These are phyloP conservation scores for Candida golubevii DNA, from an alignment of 805 yeast species.

Conservation along the genomic window DNA sequence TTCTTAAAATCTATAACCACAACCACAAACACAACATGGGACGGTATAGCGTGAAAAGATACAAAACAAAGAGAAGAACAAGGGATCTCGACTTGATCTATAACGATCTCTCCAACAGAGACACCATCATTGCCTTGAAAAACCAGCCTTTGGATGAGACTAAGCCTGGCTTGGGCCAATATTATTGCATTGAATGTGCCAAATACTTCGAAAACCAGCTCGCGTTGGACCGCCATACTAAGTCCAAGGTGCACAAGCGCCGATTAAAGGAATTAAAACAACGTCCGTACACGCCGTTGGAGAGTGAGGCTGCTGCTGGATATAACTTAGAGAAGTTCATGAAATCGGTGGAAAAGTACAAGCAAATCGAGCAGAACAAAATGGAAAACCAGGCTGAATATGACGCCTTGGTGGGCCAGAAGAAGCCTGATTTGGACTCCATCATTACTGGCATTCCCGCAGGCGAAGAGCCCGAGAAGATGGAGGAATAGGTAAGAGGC, in stretches of 20 bases:
- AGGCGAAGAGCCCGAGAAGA: conserved; percentile 14
- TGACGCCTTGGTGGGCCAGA: conserved; percentile 30
- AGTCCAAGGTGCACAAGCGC: conserved; percentile 80
- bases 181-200: conserved; percentile 91
- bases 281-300: conserved; percentile 83
- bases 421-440: conserved; percentile 38
- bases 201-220: conserved; percentile 78
- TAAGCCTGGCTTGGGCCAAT: conserved; percentile 92
- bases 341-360: conserved; percentile 58
- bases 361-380: conserved; percentile 38
- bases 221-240: conserved; percentile 68
- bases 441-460: conserved; percentile 28
- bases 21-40: conserved; percentile 52
- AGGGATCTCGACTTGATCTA: conserved; percentile 81
- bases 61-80: conserved; percentile 84
- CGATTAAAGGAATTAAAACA: conserved; percentile 70
- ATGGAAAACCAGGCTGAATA: conserved; percentile 42
- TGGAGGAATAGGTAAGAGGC: conserved; percentile 2
- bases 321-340: conserved; percentile 64
- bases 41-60: conserved; percentile 78
- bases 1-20: too few species aligned
- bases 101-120: conserved; percentile 63
- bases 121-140: conserved; percentile 59
- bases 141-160: conserved; percentile 87
- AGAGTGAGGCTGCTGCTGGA: conserved; percentile 90